Percentiles rank a stretch among this genome's conserved stretches.
Evolutionary conservation across 495 filamentous ascomycete species (phyloP).

Genomic region (Thermothielavioides terrestris): DNA sequence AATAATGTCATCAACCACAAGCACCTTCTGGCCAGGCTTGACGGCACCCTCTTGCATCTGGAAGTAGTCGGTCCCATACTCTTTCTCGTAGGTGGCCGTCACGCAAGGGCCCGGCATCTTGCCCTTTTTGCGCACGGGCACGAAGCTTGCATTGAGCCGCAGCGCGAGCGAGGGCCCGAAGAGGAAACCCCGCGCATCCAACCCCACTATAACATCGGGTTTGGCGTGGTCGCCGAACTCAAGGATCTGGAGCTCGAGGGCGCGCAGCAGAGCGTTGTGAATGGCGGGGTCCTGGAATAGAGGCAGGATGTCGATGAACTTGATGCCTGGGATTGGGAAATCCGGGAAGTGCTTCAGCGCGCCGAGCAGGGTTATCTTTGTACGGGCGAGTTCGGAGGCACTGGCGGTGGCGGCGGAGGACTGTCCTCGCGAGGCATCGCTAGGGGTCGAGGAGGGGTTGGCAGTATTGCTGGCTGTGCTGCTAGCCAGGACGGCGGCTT

Average conservation of each 20-base stretch:
- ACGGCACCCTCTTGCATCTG: constrained; percentile 86
- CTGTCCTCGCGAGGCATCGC: constrained; percentile 51
- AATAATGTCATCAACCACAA: constrained; percentile 97
- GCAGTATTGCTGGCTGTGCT: constrained; percentile 12
- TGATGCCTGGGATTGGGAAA: constrained; percentile 88
- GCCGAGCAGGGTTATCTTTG: constrained; percentile 63
- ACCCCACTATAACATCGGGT: constrained; percentile 84
- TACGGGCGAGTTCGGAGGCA: constrained; percentile 84
- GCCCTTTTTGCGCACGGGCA: constrained; percentile 89
- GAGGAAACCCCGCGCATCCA: constrained; percentile 92
- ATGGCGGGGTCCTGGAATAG: constrained; percentile 76
- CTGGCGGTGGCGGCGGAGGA: constrained; percentile 56
- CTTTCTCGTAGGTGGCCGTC: constrained; percentile 81
- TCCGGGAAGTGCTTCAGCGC: constrained; percentile 68
- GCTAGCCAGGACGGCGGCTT: constrained; percentile 15
- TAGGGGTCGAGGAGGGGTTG: constrained; percentile 4
- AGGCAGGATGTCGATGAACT: constrained; percentile 98
- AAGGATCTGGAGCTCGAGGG: constrained; percentile 75
- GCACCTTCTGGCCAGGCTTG: constrained; percentile 76
- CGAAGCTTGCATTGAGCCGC: constrained; percentile 78
- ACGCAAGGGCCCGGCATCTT: constrained; percentile 88
- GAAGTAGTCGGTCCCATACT: constrained; percentile 95
- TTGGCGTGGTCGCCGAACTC: constrained; percentile 39
- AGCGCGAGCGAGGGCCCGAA: constrained; percentile 88
- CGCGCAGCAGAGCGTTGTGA: constrained; percentile 71